Base-by-base conservation (phyloP, 345 rosid species). In the Melaleuca quinquenervia region DNA sequence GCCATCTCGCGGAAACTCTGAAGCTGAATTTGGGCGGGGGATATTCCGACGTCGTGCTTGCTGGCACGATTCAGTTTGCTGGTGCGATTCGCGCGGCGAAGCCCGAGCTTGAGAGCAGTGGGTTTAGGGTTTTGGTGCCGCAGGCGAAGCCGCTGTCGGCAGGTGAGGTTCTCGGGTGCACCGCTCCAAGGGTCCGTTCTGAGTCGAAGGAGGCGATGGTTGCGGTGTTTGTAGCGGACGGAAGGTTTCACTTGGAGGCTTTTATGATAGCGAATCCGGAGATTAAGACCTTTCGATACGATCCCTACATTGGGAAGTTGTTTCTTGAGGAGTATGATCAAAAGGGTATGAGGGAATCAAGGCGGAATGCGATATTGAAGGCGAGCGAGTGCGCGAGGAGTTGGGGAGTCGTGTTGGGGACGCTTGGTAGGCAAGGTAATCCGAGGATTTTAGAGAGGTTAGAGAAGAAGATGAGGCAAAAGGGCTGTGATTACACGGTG, bases 361-460 rank as follows among this genome's bases (percentile, higher is more conserved):
- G 98, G 87, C 96, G 87, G 89, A 90, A 89, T 16, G 96, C 96
- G 0, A 91, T 96, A 36, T 64, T 91, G 83, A 88, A 89, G 60
- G 96, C 96, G 0, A 92, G 52, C 84, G 89, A 83, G 26, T 87
- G 84, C 20, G 93, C 95, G 0, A 93, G 83, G 86, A 91, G 85
- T 85, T 97, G 98, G 96, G 98, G 98, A 27, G 89, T 95, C 51
- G 95, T 97, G 88, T 89, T 97, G 86, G 98, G 99, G 84, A 97
- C 99, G 16, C 84, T 97, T 76, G 99, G 99, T 80, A 93, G 98
- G 91, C 99, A 96, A 89, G 99, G 99, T 48, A 97, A 96, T 88
- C 96, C 98, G 0, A 92, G 92, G 91, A 93, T 92, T 87, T 88
- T 97, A 8, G 94, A 94, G 82, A 94, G 96, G 88, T 88, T 97